Evolutionary conservation across 495 filamentous ascomycete species (phyloP).

Genomic region (Penicillium taxi): DNA sequence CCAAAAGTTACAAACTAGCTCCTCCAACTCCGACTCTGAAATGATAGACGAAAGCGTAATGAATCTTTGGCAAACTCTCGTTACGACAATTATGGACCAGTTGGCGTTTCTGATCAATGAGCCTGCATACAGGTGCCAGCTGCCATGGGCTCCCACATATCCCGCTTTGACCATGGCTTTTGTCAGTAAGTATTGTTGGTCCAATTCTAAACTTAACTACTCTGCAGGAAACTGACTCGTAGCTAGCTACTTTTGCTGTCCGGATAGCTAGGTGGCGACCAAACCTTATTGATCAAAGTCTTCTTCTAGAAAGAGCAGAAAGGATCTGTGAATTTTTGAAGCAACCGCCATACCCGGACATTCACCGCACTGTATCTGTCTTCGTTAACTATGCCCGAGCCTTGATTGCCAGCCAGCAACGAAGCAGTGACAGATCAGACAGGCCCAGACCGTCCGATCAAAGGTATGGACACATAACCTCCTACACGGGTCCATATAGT

Average conservation of each 20-base stretch:
- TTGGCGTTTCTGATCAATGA: constrained; percentile 30
- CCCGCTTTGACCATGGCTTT: constrained; percentile 36
- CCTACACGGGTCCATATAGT: constrained; percentile 14
- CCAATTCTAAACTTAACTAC: not conserved
- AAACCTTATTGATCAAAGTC: constrained; percentile 27
- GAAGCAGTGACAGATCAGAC: constrained; percentile 16
- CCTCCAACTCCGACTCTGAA: constrained; percentile 18
- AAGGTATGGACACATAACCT: constrained; percentile 9
- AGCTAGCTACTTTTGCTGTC: constrained; percentile 33
- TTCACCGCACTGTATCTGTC: constrained; percentile 37
- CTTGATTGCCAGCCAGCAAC: constrained; percentile 27
- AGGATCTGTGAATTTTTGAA: constrained; percentile 35
- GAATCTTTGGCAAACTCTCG: constrained; percentile 32
- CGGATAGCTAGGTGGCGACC: constrained; percentile 37
- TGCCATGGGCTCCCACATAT: constrained; percentile 37
- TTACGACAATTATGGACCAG: constrained; percentile 33
- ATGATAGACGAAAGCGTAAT: constrained; percentile 21
- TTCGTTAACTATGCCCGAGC: constrained; percentile 38
- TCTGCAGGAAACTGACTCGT: constrained; percentile 2
- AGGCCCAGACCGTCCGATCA: constrained; percentile 12
- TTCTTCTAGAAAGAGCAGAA: constrained; percentile 31
- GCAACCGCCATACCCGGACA: constrained; percentile 37
- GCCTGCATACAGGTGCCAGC: constrained; percentile 31
- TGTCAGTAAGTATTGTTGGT: constrained; percentile 28
- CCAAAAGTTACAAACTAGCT: constrained; percentile 28